Evolutionary conservation across 768 basidiomycete genomes (phyloP).

Genomic region (Termitomyces sp.): DNA sequence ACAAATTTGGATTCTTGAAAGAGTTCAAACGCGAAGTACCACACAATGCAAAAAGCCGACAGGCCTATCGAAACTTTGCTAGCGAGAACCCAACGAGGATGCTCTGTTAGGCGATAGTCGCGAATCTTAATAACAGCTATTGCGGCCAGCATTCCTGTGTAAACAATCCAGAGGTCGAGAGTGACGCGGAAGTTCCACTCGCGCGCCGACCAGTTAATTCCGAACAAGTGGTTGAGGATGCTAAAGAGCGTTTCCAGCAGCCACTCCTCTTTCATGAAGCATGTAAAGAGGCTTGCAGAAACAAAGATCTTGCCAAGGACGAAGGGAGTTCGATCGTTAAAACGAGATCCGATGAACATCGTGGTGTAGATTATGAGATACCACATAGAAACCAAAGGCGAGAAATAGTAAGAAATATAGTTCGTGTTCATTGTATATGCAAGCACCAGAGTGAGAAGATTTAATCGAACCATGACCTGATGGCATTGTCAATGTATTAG

Average conservation of each 20-base stretch:
- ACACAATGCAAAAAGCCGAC: constrained; percentile 52
- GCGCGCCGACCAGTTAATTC: constrained; percentile 75
- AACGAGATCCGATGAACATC: constrained; percentile 61
- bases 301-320: constrained; percentile 64
- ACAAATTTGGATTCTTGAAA: constrained; percentile 71
- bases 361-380: constrained; percentile 83
- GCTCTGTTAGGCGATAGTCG: constrained; percentile 65
- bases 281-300: constrained; percentile 59
- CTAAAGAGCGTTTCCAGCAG: constrained; percentile 61
- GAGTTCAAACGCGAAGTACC: constrained; percentile 85
- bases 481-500: constrained; percentile 3
- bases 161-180: constrained; percentile 87
- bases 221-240: constrained; percentile 58
- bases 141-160: constrained; percentile 79
- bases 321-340: constrained; percentile 67
- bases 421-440: constrained; percentile 91
- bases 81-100: constrained; percentile 55
- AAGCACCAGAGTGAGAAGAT: constrained; percentile 75
- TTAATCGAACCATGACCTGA: constrained; percentile 75
- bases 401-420: constrained; percentile 88
- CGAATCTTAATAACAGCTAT: constrained; percentile 70
- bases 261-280: constrained; percentile 60
- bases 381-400: constrained; percentile 89
- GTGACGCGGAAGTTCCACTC: constrained; percentile 90
- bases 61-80: constrained; percentile 42